Base-by-base conservation (phyloP, 441 rosid genomes). In the Croton laevigatus region DNA sequence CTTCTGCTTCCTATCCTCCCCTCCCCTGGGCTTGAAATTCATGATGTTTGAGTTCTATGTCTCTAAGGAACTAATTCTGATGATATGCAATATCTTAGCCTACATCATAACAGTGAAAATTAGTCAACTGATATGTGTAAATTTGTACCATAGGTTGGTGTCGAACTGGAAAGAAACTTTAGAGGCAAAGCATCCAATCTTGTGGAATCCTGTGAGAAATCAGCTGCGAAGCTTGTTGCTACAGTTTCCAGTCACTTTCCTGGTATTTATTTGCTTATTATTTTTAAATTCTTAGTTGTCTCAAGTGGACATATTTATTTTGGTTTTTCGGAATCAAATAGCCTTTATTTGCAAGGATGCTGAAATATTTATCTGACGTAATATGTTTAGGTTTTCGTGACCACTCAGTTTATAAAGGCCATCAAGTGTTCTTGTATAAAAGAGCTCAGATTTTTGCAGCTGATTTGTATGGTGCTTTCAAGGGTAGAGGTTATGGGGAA, bases 401-500 rank as follows among this genome's bases (percentile, higher is more conserved):
- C 68, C 96, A 88, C 72, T 84, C 96, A 20, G 74, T 90, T 65
- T 88, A 90, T 75, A 87, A 86, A 80, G 94, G 93, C 58, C 89
- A 65, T 78, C 96, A 88, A 74, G 83, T 90, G 55, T 90, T 88
- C 78, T 81, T 88, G 74, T 90, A 90, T 54, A 88, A 90, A 81
- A 83, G 91, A 73, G 96, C 91, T 74, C 96, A 90, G 82, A 90
- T 88, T 74, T 86, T 88, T 85, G 89, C 82, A 65, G 86, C 94
- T 8, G 96, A 90, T 83, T 74, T 90, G 68, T 84, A 86, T 83
- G 96, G 96, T 32, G 91, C 96, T 70, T 90, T 90, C 84, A 87
- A 87, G 80, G 96, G 96, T 40, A 76, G 81, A 76, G 80, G 88
- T 62, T 85, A 82, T 78, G 96, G 96, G 66, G 91, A 90, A 70